phyloP scores from a whole-genome alignment of 768 basidiomycete species.

The Aureoboletus auriporus region DNA sequence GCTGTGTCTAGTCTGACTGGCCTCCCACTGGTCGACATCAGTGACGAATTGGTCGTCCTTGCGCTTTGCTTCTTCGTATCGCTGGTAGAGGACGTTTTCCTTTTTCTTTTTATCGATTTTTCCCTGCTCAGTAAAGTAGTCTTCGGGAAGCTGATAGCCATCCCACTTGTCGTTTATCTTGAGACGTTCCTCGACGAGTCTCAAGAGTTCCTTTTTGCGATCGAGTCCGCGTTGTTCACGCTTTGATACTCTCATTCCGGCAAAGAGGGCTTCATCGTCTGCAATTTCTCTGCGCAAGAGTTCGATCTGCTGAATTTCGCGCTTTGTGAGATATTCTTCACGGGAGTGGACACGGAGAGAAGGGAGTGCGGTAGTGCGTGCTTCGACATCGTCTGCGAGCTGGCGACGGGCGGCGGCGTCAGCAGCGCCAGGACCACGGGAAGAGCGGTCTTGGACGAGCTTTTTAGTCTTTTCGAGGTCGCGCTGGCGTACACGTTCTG shows the following conservation, averaged over 20 bases:
- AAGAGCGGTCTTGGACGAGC: constrained; percentile 87
- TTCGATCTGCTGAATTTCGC: constrained; percentile 95
- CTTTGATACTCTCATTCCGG: constrained; percentile 87
- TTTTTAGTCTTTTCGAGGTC: constrained; percentile 88
- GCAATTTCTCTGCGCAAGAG: constrained; percentile 88
- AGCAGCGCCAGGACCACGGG: constrained; percentile 69
- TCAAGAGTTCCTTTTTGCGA: constrained; percentile 86
- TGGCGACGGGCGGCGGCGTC: constrained; percentile 80
- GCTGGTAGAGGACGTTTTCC: constrained; percentile 84
- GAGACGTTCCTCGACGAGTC: constrained; percentile 89
- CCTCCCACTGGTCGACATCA: constrained; percentile 98
- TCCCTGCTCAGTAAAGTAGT: constrained; percentile 97
- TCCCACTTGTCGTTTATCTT: constrained; percentile 95
- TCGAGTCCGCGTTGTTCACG: constrained; percentile 79
- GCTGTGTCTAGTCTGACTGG: constrained; percentile 82
- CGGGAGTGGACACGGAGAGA: constrained; percentile 84
- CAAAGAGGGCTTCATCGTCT: constrained; percentile 89
- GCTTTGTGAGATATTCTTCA: constrained; percentile 94
- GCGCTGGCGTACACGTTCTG: constrained; percentile 77
- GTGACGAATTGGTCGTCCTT: constrained; percentile 95
- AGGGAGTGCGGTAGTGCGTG: constrained; percentile 52
- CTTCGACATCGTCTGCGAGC: constrained; percentile 74
- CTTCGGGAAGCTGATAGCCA: constrained; percentile 94
- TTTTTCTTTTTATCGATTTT: constrained; percentile 98
- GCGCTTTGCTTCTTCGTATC: constrained; percentile 90